phyloP scores from a whole-genome alignment of 1,284 basidiomycete species.

The Neotropicomus parvogracilis region DNA sequence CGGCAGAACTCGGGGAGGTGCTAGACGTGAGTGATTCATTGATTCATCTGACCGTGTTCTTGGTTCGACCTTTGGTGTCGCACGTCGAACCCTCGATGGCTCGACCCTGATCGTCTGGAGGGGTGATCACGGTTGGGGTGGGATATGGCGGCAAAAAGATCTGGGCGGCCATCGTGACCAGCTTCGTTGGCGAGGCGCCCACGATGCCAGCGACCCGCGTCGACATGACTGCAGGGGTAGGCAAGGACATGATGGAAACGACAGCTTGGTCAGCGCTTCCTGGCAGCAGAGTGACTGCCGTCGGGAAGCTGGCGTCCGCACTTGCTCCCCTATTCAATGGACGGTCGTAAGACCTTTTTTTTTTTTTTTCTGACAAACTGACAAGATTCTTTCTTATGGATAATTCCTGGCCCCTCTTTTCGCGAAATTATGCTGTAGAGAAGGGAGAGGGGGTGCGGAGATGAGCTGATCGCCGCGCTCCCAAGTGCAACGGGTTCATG shows the following conservation, averaged over 20 bases:
- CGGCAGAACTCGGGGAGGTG: conserved; percentile 35
- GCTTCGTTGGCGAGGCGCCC: not conserved
- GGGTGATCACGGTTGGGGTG: conserved; percentile 9
- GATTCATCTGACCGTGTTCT: not conserved
- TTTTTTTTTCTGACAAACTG: too few relatives aligned
- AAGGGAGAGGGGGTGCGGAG: conserved; percentile 19
- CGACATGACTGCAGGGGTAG: conserved; percentile 10
- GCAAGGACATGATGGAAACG: conserved; percentile 3
- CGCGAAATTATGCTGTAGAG: conserved; percentile 13
- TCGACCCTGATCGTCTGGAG: conserved; percentile 22
- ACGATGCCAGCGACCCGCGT: conserved; percentile 14
- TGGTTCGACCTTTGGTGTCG: not conserved
- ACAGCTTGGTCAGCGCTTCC: conserved; percentile 5
- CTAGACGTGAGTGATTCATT: conserved; percentile 38
- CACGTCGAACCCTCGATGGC: conserved; percentile 8
- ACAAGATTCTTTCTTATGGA: conserved; percentile 3
- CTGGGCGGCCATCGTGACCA: conserved; percentile 2
- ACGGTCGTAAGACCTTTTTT: too few relatives aligned
- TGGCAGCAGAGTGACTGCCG: conserved; percentile 1
- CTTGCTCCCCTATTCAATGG: conserved; percentile 11
- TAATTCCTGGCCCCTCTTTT: conserved; percentile 10
- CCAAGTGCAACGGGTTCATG: conserved; percentile 20
- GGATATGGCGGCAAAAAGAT: conserved; percentile 20
- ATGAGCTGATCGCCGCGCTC: conserved; percentile 32
- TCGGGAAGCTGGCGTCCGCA: conserved; percentile 5